Percentiles rank a stretch among this genome's conserved stretches.
Evolutionary conservation across 2,329 filamentous ascomycete species (phyloP).

Genomic region (Trichoderma polysporum): DNA sequence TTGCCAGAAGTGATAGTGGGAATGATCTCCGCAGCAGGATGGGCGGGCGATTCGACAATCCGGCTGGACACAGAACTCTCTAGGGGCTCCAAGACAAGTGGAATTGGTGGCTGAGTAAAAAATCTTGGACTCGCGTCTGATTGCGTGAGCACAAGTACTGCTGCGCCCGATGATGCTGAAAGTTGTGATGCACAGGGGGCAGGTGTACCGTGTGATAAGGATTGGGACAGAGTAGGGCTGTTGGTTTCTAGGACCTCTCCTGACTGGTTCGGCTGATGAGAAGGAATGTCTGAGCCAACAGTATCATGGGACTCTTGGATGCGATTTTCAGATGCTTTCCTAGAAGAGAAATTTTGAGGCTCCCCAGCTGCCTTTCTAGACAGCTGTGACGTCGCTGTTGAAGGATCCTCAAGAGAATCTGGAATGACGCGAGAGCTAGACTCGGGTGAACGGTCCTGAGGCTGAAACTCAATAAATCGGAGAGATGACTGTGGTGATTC

Average conservation of each 20-base stretch:
- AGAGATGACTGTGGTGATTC: not conserved
- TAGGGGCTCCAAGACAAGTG: not conserved
- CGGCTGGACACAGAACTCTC: conserved; percentile 15
- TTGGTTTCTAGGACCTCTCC: not conserved
- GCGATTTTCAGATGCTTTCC: conserved; percentile 20
- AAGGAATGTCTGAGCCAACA: conserved; percentile 28
- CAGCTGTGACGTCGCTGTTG: conserved; percentile 7
- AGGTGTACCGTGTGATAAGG: not conserved
- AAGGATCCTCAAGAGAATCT: conserved; percentile 23
- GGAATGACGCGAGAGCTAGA: conserved; percentile 18
- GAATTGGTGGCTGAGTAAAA: conserved; percentile 16
- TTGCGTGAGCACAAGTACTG: not conserved
- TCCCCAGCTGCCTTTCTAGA: not conserved
- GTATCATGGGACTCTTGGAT: conserved; percentile 21
- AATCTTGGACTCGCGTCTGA: conserved; percentile 4
- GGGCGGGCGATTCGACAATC: conserved; percentile 5
- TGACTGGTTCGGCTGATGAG: conserved; percentile 28
- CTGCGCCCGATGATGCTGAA: not conserved
- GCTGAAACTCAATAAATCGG: not conserved
- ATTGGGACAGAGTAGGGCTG: not conserved
- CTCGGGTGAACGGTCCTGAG: not conserved
- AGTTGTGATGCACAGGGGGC: not conserved
- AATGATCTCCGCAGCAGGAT: not conserved
- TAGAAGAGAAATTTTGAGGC: not conserved
- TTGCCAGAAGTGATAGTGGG: not conserved